Base-by-base conservation (phyloP, 345 rosid species). In the Draba incana region DNA sequence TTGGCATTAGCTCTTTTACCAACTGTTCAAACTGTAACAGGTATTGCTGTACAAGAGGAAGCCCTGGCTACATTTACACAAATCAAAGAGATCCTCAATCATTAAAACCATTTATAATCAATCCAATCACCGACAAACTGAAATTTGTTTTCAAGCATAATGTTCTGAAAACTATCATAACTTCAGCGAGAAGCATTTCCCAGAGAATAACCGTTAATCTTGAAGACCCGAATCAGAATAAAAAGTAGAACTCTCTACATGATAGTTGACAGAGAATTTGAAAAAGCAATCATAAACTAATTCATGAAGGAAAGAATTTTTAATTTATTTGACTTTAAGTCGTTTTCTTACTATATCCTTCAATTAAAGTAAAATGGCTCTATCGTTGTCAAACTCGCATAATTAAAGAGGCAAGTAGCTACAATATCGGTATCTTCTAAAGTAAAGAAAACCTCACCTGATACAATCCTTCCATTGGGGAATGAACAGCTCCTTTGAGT, bases 391-490 rank as follows among this genome's bases (percentile, higher is more conserved):
- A 73, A 55, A 73, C 25, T 73, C 5, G 31, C 27, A 48, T 59
- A 66, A 51, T 2, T 25, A 10, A 66, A 52, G 72, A 74, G 77
- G 77, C 55, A 74, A 74, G 62, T 51, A 74, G 62, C 67, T 43
- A 58, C 4, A 2, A 25, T 13, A 33, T 33, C 1, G 8, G 27
- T 27, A 64, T 56, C 52, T 54, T 63, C 15, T 46, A 65, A 31
- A 51, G 57, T 6, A 67, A 51, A 45, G 57, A 59, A 37, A 25
- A 55, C 0, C 24, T 71, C 70, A 91, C 99, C 92, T 85, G 90
- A 79, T 89, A 94, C 71, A 94, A 74, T 75, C 99, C 99, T 82
- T 91, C 97, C 92, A 91, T 88, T 25, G 99, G 99, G 57, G 99
- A 85, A 77, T 89, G 99, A 55, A 91, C 96, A 39, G 96, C 93